Percentiles rank a stretch among this genome's conserved stretches.
Conservation (phyloP, 257 asterid genomes). For the Cynanchum wilfordii region DNA sequence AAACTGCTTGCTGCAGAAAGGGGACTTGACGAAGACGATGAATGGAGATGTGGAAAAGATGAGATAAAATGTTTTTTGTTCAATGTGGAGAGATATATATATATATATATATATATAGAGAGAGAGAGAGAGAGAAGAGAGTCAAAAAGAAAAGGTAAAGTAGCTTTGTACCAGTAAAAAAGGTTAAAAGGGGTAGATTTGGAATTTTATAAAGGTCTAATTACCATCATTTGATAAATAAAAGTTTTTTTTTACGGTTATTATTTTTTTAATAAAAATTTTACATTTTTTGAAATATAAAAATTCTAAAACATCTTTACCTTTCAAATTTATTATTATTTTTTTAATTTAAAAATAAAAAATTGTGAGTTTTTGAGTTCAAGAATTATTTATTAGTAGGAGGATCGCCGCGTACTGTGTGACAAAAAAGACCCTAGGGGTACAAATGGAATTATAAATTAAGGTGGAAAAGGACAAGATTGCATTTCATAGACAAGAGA, state of each 20-base stretch:
- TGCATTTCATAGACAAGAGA: not conserved
- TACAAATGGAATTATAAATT: not conserved
- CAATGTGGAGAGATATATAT: not conserved
- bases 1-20: not conserved
- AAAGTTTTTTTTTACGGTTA: no score
- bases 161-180: not conserved
- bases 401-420: not conserved
- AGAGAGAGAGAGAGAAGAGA: not conserved
- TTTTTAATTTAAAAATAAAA: no score
- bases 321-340: no score
- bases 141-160: not conserved
- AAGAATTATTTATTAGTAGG: no score
- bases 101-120: not conserved
- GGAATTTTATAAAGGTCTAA: not conserved
- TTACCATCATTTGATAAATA: no score
- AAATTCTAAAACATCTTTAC: no score
- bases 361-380: no score
- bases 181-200: not conserved
- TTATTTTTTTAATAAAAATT: no score
- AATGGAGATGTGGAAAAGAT: not conserved
- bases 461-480: not conserved
- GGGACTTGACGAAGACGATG: not conserved
- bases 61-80: not conserved
- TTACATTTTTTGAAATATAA: no score
- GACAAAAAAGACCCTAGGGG: not conserved